Evolutionary conservation across 371 early-diverging fungal species (phyloP), one percentile per base, ranked within the genome.

Genomic region (Dichotomocladium elegans): DNA sequence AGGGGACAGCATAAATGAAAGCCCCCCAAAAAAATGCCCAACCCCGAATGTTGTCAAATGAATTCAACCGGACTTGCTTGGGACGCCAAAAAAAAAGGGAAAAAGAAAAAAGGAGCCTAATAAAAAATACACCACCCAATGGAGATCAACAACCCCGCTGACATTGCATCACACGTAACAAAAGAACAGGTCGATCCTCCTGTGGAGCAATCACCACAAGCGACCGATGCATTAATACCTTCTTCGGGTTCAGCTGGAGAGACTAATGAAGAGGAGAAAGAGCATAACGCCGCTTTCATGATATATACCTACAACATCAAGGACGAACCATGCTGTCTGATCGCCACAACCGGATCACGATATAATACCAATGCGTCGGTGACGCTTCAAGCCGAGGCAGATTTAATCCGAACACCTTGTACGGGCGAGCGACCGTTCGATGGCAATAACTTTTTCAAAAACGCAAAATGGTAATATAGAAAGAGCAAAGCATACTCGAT

Each of bases 381-480:
- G 9, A 57, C 60, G 5, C 30, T 67, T n/a, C 41, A 52, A 41
- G 41, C 47, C 4, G 68, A 70, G n/a, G 2, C 21, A 42, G 2
- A 47, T 63, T 11, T 48, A 12, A 25, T 49, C 7, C 66, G 65
- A 28, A 64, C 63, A 53, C 24, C 26, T 19, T 30, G 61, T 1
- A 14, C 58, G 27, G 10, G 47, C 3, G 17, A 34, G 3, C 55
- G 26, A 6, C 55, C 60, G 17, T 31, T 62, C 1, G 42, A 59
- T 9, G 50, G 19, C 19, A 70, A 72, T 30, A 62, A 70, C 33
- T 70, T 58, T 52, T 76, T 66, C 27, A 59, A 63, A 25, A 66
- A 64, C 26, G 58, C 40, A 2, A 70, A 76, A 63, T 76, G 77
- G 75, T 67, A 61, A 21, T 4, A 15, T 1, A 19, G 17, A 47